These are phyloP conservation scores for Termitomyces titanicus DNA, from an alignment of 768 basidiomycete species.

Conservation along the genomic window DNA sequence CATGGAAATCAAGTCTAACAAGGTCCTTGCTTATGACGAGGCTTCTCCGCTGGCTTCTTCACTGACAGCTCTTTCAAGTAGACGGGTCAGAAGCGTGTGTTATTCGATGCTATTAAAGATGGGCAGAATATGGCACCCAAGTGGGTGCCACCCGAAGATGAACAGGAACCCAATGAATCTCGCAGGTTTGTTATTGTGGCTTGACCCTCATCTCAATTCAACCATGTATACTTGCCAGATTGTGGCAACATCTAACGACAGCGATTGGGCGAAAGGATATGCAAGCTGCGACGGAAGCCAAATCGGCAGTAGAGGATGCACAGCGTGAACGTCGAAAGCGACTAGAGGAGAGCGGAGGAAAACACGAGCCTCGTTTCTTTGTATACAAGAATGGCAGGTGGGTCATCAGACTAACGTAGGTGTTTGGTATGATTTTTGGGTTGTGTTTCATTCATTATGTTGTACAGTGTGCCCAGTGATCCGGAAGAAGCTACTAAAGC, in stretches of 20 bases:
- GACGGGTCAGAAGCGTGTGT: constrained; percentile 64
- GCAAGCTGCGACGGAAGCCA: constrained; percentile 90
- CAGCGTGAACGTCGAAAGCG: constrained; percentile 78
- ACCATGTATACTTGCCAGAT: constrained; percentile 29
- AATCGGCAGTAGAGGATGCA: constrained; percentile 85
- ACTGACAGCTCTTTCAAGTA: constrained; percentile 21
- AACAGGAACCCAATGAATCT: constrained; percentile 91
- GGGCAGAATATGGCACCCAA: constrained; percentile 75
- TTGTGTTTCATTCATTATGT: neutral
- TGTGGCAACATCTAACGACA: constrained; percentile 82
- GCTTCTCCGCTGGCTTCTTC: neutral
- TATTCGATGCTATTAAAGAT: constrained; percentile 84
- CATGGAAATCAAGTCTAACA: constrained; percentile 78
- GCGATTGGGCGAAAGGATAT: constrained; percentile 89
- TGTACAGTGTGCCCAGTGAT: constrained; percentile 63
- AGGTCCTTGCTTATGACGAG: constrained; percentile 38
- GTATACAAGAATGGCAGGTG: constrained; percentile 71
- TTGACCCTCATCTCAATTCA: neutral
- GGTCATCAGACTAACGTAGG: constrained; percentile 75
- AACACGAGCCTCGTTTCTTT: constrained; percentile 80
- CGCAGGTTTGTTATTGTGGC: constrained; percentile 47
- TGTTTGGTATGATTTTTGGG: constrained; percentile 8
- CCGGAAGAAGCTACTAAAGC: constrained; percentile 59
- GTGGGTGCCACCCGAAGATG: constrained; percentile 77
- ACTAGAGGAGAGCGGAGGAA: constrained; percentile 70